These are phyloP conservation scores for Bauhinia variegata DNA, from an alignment of 306 rosid genomes.

Conservation along the genomic window DNA sequence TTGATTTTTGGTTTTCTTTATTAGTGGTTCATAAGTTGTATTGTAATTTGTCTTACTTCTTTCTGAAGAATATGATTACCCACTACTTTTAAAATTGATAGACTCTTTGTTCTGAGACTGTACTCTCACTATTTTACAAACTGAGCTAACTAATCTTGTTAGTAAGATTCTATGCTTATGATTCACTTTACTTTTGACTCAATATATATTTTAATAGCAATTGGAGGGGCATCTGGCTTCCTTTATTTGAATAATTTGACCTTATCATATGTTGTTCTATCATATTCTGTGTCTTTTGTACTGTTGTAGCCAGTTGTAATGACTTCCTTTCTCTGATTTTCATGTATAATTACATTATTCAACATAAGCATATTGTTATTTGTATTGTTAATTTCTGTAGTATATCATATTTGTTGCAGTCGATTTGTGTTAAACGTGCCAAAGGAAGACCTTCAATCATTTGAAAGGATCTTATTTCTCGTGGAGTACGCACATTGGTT, in stretches of 20 bases:
- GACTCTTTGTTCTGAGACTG: no score
- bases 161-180: background rate
- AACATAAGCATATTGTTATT: background rate
- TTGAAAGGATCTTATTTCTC: slow-evolving; percentile 91
- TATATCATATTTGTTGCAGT: slow-evolving; percentile 52
- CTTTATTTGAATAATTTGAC: slow-evolving; percentile 15
- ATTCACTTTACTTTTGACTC: background rate
- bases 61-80: no score
- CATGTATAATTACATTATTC: slow-evolving; percentile 4
- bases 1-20: no score
- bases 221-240: background rate
- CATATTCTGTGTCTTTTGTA: no score
- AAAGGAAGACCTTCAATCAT: slow-evolving; percentile 94
- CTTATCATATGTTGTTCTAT: background rate
- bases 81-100: no score
- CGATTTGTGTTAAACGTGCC: slow-evolving; percentile 97
- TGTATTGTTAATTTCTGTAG: slow-evolving; percentile 7
- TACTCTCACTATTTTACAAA: no score
- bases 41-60: no score
- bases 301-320: background rate
- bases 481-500: slow-evolving; percentile 99
- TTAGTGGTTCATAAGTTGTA: no score
- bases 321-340: slow-evolving; percentile 5
- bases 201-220: no score
- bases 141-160: no score